Evolutionary conservation across 192 early-diverging fungal species (phyloP).

Genomic region (Podila horticola): DNA sequence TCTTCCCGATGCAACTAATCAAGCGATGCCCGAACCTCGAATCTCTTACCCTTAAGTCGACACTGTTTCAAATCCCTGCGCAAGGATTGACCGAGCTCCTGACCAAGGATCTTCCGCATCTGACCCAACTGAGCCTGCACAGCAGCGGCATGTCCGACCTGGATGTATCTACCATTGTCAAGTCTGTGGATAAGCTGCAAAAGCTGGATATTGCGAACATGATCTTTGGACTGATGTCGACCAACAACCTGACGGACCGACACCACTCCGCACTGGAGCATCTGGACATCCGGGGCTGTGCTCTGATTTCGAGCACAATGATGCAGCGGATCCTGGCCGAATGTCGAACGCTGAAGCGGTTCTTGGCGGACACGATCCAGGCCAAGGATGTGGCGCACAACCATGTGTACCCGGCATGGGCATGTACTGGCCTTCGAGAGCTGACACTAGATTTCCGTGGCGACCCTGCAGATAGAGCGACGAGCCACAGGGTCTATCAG

Average conservation of each 20-base stretch:
- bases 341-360: slow-evolving; percentile 14
- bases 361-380: slow-evolving; percentile 20
- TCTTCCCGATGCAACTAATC: slow-evolving; percentile 21
- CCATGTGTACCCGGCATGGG: slow-evolving; percentile 29
- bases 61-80: slow-evolving; percentile 1
- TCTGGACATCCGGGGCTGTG: slow-evolving; percentile 26
- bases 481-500: slow-evolving; percentile 7
- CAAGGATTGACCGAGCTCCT: slow-evolving; percentile 1
- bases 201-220: slow-evolving; percentile 26
- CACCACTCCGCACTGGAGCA: slow-evolving; percentile 12
- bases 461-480: slow-evolving; percentile 7
- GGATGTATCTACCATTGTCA: slow-evolving; percentile 11
- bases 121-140: slow-evolving; percentile 17
- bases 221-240: slow-evolving; percentile 34
- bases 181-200: slow-evolving; percentile 3
- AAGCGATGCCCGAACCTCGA: slow-evolving; percentile 31
- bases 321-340: slow-evolving; percentile 36
- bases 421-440: slow-evolving; percentile 27
- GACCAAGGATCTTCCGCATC: background rate
- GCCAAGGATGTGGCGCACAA: slow-evolving; percentile 34
- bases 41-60: slow-evolving; percentile 9
- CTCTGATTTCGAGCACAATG: slow-evolving; percentile 16
- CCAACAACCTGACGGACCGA: slow-evolving; percentile 19
- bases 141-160: slow-evolving; percentile 2
- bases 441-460: slow-evolving; percentile 31